These are phyloP conservation scores for Suillus tomentosus DNA, from an alignment of 768 basidiomycete species.

Conservation along the genomic window DNA sequence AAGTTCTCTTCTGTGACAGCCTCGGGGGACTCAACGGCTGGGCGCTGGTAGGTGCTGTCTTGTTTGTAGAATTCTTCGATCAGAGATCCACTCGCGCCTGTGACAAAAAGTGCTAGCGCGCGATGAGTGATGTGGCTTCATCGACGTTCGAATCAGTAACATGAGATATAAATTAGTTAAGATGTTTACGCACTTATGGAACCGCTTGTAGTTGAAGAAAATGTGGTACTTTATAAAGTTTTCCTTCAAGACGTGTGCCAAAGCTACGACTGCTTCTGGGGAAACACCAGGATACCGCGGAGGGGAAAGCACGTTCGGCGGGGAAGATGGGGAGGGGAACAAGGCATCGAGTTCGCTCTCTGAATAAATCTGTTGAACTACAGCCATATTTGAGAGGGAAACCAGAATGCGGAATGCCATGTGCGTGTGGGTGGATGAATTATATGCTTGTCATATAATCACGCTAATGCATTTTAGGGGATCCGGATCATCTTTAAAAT, in stretches of 20 bases:
- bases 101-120: conserved; percentile 29
- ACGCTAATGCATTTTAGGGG: background rate
- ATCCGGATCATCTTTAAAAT: too few species aligned
- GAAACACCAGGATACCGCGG: conserved; percentile 16
- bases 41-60: conserved; percentile 25
- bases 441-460: background rate
- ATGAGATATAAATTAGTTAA: background rate
- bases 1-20: conserved; percentile 28
- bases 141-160: background rate
- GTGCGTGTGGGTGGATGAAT: background rate
- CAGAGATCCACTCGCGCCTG: conserved; percentile 26
- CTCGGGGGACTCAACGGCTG: conserved; percentile 26
- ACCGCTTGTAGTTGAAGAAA: conserved; percentile 46
- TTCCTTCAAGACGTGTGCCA: conserved; percentile 43
- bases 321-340: conserved; percentile 14
- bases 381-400: background rate
- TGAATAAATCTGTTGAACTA: background rate
- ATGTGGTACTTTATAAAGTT: conserved; percentile 51
- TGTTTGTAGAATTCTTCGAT: conserved; percentile 29
- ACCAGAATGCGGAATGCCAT: background rate
- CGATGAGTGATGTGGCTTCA: conserved; percentile 33
- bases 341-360: conserved; percentile 8
- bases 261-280: conserved; percentile 29
- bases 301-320: conserved; percentile 10
- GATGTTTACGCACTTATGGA: conserved; percentile 50